Evolutionary conservation across 2,329 filamentous ascomycete genomes (phyloP), one percentile per base, ranked within the genome.

Genomic region (Bipolaris oryzae): DNA sequence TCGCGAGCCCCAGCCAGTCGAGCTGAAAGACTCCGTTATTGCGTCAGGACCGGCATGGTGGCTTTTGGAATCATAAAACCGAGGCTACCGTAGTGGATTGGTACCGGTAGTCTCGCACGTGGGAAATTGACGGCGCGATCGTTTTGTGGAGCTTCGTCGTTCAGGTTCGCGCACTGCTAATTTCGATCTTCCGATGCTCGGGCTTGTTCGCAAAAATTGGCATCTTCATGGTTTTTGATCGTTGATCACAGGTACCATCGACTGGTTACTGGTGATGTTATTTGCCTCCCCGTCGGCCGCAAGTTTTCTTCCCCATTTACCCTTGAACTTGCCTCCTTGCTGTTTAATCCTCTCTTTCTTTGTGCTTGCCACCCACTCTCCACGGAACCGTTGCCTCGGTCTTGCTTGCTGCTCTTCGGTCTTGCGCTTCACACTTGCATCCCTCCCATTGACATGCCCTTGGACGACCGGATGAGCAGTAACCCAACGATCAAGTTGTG

Each of bases 311-410:
- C 62, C 57, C 63, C 61, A 70, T 61, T 69, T 69, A 5, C 67
- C 67, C 38, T 69, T 69, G 42, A 55, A 69, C 31, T 64, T 68
- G 16, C 67, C 67, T 11, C 67, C 67, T 50, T 72, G 70, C 45
- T 74, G 71, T 52, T 64, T 65, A 6, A 72, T 69, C 20, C 71
- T 62, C 34, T 70, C 71, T 52, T 60, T 58, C 51, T 69, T 71
- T 5, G 67, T 70, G 0, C 61, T 59, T 2, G 68, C 70, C 3
- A 69, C 49, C 61, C 61, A 70, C n/a, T 62, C 71, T 1, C 71
- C 71, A 13, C 70, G 62, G 37, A 74, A 74, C 13, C 70, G 57
- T 35, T 73, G 71, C 31, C 50, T 66, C 0, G 61, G 63, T 33
- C 53, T 62, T 7, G 37, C 23, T 10, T 53, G 54, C 23, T 61